Base-by-base conservation (phyloP, 1,284 basidiomycete genomes). In the Leccinum discolor region DNA sequence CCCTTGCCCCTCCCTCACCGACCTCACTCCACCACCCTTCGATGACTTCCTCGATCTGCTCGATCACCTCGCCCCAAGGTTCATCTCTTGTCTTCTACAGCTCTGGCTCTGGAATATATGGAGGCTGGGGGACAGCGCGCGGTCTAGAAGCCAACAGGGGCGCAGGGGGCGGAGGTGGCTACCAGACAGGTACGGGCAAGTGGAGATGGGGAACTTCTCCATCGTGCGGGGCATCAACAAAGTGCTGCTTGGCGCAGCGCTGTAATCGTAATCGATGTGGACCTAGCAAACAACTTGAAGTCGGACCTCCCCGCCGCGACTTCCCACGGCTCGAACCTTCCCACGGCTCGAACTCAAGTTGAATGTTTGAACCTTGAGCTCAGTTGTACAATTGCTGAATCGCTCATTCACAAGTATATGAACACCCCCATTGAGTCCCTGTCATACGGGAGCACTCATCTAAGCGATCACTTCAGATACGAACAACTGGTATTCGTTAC, bases 11-110 rank as follows among this genome's bases (percentile, higher is more conserved):
- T 35, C 80, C 81, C 47, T 82, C 78, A 40, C 88, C 88, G 56
- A 88, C 82, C 35, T 93, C 95, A 68, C 82, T 86, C 95, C 94
- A 96, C 95, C 90, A 91, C 12, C 88, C 92, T 70, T 94, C 92
- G 72, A 91, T 93, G 18, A 94, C 75, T 78, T 93, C 86, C 76
- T 95, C 93, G 59, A 96, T 88, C 69, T 92, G 85, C 63, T 91
- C 87, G 64, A 97, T 88, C 47, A 90, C 79, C 74, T 96, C 93
- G 61, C 94, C 95, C 76, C 71, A 21, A 98, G 83, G 62, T 79
- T 79, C 79, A 97, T 88, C 75, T 98, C 95, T 95, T 95, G 68
- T 95, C 91, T 78, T 95, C 93, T 8, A 86, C 81, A 29, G 89
- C 42, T 80, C 80, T 18, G n/a, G 47, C 47, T 50, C 47, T 11